A percentile compares a stretch with the other conserved stretches of the same genome.
These are phyloP conservation scores for Xylaria telfairii DNA, from an alignment of 495 filamentous ascomycete genomes.

Conservation along the genomic window DNA sequence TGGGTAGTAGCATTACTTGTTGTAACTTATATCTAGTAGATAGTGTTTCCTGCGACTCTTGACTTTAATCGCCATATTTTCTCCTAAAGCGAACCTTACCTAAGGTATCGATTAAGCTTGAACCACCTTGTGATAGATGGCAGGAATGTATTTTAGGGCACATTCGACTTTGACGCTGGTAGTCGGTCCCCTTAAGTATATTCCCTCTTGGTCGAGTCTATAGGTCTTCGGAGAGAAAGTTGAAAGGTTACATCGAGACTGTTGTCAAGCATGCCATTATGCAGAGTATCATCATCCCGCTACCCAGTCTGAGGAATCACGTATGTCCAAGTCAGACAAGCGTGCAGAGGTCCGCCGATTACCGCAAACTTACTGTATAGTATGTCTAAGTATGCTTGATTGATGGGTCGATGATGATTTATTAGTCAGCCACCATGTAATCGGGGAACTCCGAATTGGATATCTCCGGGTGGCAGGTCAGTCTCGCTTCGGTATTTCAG, in stretches of 20 bases:
- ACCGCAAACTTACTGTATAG: background rate
- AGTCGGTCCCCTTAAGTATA: background rate
- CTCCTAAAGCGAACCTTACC: background rate
- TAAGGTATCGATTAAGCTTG: background rate
- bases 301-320: background rate
- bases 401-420: background rate
- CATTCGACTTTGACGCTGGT: background rate
- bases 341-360: background rate
- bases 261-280: background rate
- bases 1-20: background rate
- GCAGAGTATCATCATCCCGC: background rate
- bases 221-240: background rate
- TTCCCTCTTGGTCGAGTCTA: background rate
- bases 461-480: background rate
- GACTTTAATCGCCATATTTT: background rate
- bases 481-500: background rate
- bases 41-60: background rate
- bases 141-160: background rate
- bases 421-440: constrained; percentile 9
- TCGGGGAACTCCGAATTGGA: background rate
- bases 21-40: background rate
- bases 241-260: background rate
- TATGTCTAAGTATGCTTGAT: background rate
- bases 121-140: background rate
- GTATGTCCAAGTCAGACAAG: background rate